Percentiles rank a stretch among this genome's conserved stretches.
Conservation (phyloP, 345 rosid genomes). For the Eucalyptus pauciflora region DNA sequence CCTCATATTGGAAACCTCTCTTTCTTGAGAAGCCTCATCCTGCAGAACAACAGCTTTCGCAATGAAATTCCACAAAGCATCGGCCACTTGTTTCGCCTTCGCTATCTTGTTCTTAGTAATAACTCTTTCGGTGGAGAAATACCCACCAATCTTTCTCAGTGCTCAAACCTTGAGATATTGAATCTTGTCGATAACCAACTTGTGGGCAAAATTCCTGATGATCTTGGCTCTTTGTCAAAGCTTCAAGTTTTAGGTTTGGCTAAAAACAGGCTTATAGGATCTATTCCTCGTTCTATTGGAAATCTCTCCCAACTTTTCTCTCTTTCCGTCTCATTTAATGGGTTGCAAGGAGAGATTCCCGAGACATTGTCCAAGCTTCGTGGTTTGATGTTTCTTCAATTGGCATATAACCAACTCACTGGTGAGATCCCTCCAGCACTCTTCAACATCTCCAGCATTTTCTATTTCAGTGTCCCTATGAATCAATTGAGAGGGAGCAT, state of each 20-base stretch:
- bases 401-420: neutral
- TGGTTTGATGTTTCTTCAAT: neutral
- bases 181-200: rapidly evolving
- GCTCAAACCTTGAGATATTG: rapidly evolving
- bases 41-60: rapidly evolving
- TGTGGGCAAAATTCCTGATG: no score
- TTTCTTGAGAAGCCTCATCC: rapidly evolving
- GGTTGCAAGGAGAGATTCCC: no score
- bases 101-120: rapidly evolving
- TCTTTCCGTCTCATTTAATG: neutral
- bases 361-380: no score
- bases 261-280: neutral
- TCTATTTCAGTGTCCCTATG: rapidly evolving
- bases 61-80: no score
- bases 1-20: no score
- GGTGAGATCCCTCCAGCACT: neutral
- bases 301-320: neutral
- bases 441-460: neutral
- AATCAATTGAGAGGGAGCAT: neutral
- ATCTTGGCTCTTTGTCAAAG: no score
- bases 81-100: no score
- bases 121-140: rapidly evolving
- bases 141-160: no score
- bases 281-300: neutral
- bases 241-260: rapidly evolving